phyloP scores from a whole-genome alignment of 495 filamentous ascomycete genomes.

The Chaetomium cochliodes region DNA sequence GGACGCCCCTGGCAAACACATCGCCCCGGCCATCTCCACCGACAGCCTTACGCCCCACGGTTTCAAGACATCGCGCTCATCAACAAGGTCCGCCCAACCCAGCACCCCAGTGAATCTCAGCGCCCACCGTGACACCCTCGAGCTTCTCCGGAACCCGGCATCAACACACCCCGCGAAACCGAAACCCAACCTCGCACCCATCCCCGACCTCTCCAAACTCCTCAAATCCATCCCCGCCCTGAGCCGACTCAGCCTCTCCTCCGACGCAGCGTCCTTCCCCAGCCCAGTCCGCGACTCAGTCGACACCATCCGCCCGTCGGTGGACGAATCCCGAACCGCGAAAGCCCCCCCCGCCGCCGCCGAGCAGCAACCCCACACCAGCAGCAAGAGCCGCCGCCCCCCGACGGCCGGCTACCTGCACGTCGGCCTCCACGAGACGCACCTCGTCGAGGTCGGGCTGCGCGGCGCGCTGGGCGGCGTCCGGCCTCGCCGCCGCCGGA shows the following conservation, averaged over 20 bases:
- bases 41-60: background rate
- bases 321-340: constrained; percentile 3
- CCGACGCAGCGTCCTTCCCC: background rate
- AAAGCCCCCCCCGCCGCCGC: background rate
- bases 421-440: constrained; percentile 41
- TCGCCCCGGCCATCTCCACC: constrained; percentile 15
- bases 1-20: background rate
- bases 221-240: constrained; percentile 1
- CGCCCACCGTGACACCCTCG: too few species aligned
- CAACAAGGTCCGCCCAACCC: background rate
- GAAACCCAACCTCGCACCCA: background rate
- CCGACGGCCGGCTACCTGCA: constrained; percentile 44
- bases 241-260: background rate
- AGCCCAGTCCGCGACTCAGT: constrained; percentile 25
- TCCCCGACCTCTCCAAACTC: constrained; percentile 13
- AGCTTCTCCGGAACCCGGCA: background rate
- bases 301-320: constrained; percentile 24
- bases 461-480: constrained; percentile 34
- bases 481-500: constrained; percentile 23
- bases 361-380: constrained; percentile 5
- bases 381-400: constrained; percentile 23
- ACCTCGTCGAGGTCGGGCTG: constrained; percentile 36
- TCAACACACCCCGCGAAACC: background rate
- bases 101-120: background rate
- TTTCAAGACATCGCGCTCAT: background rate